These are phyloP conservation scores for Sphagnum fallax DNA, from an alignment of 228 moss, liverwort and hornwort species.

Conservation along the genomic window DNA sequence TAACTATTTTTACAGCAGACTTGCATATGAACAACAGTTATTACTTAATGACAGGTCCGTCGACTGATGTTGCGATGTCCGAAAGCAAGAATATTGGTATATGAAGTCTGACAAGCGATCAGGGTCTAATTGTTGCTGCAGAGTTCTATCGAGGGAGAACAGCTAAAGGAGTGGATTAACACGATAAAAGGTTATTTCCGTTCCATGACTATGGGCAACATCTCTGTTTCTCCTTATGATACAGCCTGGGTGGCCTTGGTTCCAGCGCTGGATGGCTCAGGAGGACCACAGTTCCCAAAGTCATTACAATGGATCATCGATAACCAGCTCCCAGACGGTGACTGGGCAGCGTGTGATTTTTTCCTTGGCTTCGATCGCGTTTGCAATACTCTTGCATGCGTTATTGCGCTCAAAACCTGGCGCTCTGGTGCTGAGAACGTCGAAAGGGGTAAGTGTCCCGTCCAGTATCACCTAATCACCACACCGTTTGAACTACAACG, in stretches of 20 bases:
- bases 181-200: constrained; percentile 36
- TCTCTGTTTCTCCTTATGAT: constrained; percentile 62
- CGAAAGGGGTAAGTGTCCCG: constrained; percentile 23
- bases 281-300: constrained; percentile 57
- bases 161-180: constrained; percentile 49
- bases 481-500: not conserved
- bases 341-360: constrained; percentile 50
- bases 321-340: constrained; percentile 63
- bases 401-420: constrained; percentile 66
- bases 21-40: too few relatives aligned
- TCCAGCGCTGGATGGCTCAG: constrained; percentile 54
- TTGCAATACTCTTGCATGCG: constrained; percentile 56
- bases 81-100: not conserved
- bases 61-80: not conserved
- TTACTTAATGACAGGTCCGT: too few relatives aligned
- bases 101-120: not conserved
- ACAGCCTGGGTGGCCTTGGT: constrained; percentile 89
- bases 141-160: constrained; percentile 17
- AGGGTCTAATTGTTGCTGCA: constrained; percentile 8
- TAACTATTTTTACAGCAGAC: too few relatives aligned
- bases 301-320: constrained; percentile 63
- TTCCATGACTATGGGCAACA: constrained; percentile 43
- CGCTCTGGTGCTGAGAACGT: constrained; percentile 28
- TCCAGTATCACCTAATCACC: not conserved
- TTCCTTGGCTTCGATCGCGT: constrained; percentile 59